Evolutionary conservation across 352 stramenopile genomes (phyloP).

Genomic region (Pythium brassicae): DNA sequence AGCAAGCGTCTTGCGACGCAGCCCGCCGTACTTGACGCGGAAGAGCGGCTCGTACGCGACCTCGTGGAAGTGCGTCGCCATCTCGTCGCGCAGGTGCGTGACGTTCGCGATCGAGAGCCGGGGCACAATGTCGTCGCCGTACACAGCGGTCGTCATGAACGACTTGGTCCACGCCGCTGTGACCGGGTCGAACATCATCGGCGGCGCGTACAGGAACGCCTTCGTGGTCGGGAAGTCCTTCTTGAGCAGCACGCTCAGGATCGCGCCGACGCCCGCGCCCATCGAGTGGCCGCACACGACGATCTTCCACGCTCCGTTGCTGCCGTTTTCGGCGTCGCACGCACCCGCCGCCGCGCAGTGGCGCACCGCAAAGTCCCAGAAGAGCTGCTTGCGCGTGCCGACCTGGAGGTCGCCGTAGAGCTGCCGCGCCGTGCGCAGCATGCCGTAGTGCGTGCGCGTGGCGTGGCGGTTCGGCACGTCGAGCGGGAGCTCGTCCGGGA

Average conservation of each 20-base stretch:
- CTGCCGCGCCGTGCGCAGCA: slow-evolving; percentile 60
- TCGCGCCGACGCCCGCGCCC: slow-evolving; percentile 67
- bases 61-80: slow-evolving; percentile 57
- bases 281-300: slow-evolving; percentile 82
- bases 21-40: slow-evolving; percentile 46
- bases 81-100: slow-evolving; percentile 60
- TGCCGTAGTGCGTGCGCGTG: slow-evolving; percentile 66
- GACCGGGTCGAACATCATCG: slow-evolving; percentile 57
- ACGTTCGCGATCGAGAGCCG: slow-evolving; percentile 67
- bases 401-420: slow-evolving; percentile 58
- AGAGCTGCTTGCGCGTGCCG: slow-evolving; percentile 45
- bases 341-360: slow-evolving; percentile 26
- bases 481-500: slow-evolving; percentile 41
- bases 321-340: neutral
- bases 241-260: slow-evolving; percentile 60
- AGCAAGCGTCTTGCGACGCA: slow-evolving; percentile 34
- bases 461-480: slow-evolving; percentile 42
- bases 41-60: slow-evolving; percentile 61
- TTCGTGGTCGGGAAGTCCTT: slow-evolving; percentile 49
- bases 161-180: slow-evolving; percentile 55
- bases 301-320: slow-evolving; percentile 37
- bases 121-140: slow-evolving; percentile 68
- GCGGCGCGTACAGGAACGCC: slow-evolving; percentile 60
- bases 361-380: slow-evolving; percentile 63
- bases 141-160: slow-evolving; percentile 68